These are phyloP conservation scores for Phyllosticta citriasiana DNA, from an alignment of 2,329 filamentous ascomycete genomes.

Conservation along the genomic window DNA sequence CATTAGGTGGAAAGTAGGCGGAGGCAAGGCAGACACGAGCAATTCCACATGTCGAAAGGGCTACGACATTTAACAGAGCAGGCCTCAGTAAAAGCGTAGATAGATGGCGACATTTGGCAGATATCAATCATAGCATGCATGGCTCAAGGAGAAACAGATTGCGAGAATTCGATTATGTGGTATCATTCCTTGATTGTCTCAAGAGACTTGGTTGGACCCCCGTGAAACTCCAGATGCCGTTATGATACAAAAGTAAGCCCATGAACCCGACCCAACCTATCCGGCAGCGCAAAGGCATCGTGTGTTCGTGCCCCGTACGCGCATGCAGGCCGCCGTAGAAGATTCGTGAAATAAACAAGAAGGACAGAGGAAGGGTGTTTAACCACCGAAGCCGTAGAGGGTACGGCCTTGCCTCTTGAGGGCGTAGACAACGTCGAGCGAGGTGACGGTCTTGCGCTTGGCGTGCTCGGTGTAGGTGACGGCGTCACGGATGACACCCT, in stretches of 20 bases:
- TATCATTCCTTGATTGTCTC: background rate
- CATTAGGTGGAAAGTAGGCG: too few relatives aligned
- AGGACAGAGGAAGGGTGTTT: conserved; percentile 18
- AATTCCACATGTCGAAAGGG: too few relatives aligned
- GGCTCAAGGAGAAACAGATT: background rate
- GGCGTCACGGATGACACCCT: conserved; percentile 69
- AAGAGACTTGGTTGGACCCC: background rate
- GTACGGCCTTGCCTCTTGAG: conserved; percentile 56
- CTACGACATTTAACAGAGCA: background rate
- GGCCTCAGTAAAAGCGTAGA: background rate
- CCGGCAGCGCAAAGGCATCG: background rate
- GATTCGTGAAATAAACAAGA: background rate
- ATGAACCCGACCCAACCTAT: background rate
- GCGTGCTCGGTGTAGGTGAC: conserved; percentile 77
- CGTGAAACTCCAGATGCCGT: background rate
- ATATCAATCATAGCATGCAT: background rate
- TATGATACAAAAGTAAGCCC: background rate
- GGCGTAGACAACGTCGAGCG: conserved; percentile 53
- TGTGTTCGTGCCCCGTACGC: background rate
- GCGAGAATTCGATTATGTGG: background rate
- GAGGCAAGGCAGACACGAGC: too few relatives aligned
- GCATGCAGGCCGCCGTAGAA: background rate
- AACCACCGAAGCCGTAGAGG: conserved; percentile 61
- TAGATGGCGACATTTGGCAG: background rate
- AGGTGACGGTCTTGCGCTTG: conserved; percentile 65